Evolutionary conservation across 768 basidiomycete genomes (phyloP).

Genomic region (Xanthoconium stramineum): DNA sequence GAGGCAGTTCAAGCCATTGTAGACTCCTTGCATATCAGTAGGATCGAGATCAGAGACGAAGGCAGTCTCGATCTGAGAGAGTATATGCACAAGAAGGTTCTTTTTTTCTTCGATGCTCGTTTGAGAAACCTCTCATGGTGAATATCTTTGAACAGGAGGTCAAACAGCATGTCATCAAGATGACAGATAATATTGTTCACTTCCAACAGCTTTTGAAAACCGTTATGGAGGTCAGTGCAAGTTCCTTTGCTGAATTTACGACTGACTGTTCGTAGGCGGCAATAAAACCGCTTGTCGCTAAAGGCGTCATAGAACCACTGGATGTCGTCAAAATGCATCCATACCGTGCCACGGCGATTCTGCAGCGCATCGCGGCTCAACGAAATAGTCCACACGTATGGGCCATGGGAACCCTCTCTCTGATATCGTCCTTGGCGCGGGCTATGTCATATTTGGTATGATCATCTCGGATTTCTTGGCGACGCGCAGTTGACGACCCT

Average conservation of each 20-base stretch:
- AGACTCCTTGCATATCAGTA: constrained; percentile 92
- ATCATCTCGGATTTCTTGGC: neutral
- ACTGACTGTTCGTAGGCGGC: constrained; percentile 26
- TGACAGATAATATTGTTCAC: constrained; percentile 62
- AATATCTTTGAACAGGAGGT: constrained; percentile 48
- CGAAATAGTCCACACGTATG: constrained; percentile 37
- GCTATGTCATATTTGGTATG: constrained; percentile 88
- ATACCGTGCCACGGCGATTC: constrained; percentile 49
- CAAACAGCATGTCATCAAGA: constrained; percentile 73
- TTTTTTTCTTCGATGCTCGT: constrained; percentile 11
- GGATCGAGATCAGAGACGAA: constrained; percentile 93
- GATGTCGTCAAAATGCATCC: constrained; percentile 67
- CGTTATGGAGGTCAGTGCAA: constrained; percentile 65
- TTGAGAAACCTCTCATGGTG: neutral
- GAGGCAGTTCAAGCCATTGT: constrained; percentile 88
- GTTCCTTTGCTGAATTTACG: neutral
- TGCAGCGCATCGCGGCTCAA: constrained; percentile 38
- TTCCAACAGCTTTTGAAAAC: constrained; percentile 66
- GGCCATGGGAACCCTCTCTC: constrained; percentile 49
- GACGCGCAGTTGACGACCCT: neutral
- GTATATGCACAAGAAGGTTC: constrained; percentile 86
- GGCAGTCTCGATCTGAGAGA: constrained; percentile 79
- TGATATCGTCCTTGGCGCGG: constrained; percentile 61
- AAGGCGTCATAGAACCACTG: constrained; percentile 46
- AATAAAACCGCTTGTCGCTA: constrained; percentile 34